Evolutionary conservation across 2,329 filamentous ascomycete species (phyloP), one percentile per base, ranked within the genome.

Genomic region (Cadophora malorum): DNA sequence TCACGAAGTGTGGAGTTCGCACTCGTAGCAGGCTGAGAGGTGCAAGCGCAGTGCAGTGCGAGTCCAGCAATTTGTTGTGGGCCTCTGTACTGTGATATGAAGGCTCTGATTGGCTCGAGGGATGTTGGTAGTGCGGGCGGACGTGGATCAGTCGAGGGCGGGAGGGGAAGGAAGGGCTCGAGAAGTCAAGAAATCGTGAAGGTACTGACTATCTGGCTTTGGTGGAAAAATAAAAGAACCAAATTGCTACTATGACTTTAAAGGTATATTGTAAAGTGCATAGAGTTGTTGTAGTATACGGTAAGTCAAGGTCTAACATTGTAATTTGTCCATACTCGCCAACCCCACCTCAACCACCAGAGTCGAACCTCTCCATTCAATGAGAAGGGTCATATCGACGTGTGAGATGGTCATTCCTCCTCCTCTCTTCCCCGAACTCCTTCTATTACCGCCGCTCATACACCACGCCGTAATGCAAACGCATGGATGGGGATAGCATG

Each of bases 1-100:
- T 62, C 59, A 62, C 41, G 56, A 35, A 59, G 7, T 16, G 59
- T 62, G 59, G 59, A 62, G 59, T 62, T 41, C n/a, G 45, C 41
- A 38, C 33, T 58, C 55, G 55, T 58, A 12, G 58, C 14, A 61
- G 59, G 25, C 55, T 41, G 55, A 59, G 33, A 38, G 55, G 45
- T 49, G 45, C 45, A 49, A 49, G 45, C 45, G 45, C 19, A 49
- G 45, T 21, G 45, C 16, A 47, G 45, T 49, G 45, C 45, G 55
- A 28, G 55, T 59, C 35, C 55, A 35, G 55, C 41, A 62, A 62
- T 49, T 45, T 62, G 21, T 62, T 33, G 59, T 62, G 59, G 59
- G 21, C n/a, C 41, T 14, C 16, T 21, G 38, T n/a, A 16, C 4
- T 47, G 25, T 21, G 23, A 33, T 12, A 9, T 6, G 16, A 21